Base-by-base conservation (phyloP, 139 green algal genomes). In the Chlamydomonas eustigma region DNA sequence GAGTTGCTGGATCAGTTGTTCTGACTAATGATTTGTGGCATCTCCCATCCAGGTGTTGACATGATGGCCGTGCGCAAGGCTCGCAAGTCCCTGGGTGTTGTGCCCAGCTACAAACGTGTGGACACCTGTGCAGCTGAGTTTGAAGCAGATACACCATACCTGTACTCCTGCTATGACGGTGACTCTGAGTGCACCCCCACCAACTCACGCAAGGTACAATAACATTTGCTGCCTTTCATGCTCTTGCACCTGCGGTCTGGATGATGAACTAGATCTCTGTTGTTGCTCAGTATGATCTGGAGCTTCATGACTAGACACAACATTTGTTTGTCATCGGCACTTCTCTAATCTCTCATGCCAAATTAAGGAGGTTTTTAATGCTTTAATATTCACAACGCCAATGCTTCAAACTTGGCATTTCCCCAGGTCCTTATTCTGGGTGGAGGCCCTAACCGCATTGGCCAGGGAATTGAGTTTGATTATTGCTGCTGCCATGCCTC, bases 401-500 rank as follows among this genome's bases (percentile, higher is more conserved):
- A 63, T 24, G 50, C 34, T 6, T 44, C 89, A 94, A 81, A 91
- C n/a, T n/a, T n/a, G n/a, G n/a, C n/a, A n/a, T n/a, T n/a, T 18
- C 44, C 44, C 12, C 44, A 58, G 44, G 44, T 99, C 65, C 90
- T 99, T 37, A 99, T 99, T 77, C 89, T 99, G 44, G 96, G 96
- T 4, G 96, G 94, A n/a, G 96, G 96, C 1, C 96, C 96, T 75
- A 99, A 99, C 90, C 89, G 96, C 77, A 99, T 99, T 76, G 96
- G 96, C 63, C 96, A 99, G 89, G 96, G 96, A 70, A 99, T 99
- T 69, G 96, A 99, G 88, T 99, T 99, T 66, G 96, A 99, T 86
- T 99, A 99, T 91, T 99, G 96, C 93, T 99, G 96, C 89, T 99
- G 96, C 86, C 96, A 99, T 77, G 96, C 96, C 4, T 96, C 93